phyloP scores from a whole-genome alignment of 2,329 filamentous ascomycete species.

The Fusarium miscanthi region DNA sequence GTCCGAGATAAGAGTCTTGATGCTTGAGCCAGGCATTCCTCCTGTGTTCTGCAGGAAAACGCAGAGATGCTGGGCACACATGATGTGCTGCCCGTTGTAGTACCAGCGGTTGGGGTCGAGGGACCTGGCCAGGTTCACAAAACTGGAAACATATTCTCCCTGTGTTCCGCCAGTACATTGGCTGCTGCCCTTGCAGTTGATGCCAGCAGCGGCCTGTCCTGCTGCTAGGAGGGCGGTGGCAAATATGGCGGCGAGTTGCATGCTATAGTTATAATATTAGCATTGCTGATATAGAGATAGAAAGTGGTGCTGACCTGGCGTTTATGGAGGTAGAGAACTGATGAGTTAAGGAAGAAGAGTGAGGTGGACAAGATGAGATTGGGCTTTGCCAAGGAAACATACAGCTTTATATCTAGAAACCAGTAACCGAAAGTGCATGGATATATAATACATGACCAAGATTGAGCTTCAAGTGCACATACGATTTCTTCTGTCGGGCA shows the following conservation, averaged over 20 bases:
- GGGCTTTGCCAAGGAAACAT: rapidly evolving
- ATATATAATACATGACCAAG: background rate
- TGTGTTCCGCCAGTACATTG: too few relatives aligned
- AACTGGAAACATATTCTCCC: too few relatives aligned
- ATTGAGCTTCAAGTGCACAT: background rate
- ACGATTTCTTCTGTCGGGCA: background rate
- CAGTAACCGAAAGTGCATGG: rapidly evolving
- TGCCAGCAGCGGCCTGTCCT: background rate
- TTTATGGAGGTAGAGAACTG: rapidly evolving
- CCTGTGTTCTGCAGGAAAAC: too few relatives aligned
- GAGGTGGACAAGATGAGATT: background rate
- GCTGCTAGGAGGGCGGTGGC: background rate
- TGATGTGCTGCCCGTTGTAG: too few relatives aligned
- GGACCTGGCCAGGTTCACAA: too few relatives aligned
- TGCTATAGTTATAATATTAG: background rate
- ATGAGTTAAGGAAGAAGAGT: rapidly evolving
- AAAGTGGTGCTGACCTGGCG: background rate
- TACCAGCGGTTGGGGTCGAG: too few relatives aligned
- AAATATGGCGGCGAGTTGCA: background rate
- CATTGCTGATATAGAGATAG: rapidly evolving
- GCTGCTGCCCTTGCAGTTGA: too few relatives aligned
- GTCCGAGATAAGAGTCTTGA: too few relatives aligned
- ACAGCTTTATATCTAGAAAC: background rate
- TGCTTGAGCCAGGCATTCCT: too few relatives aligned
- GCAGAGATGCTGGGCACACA: too few relatives aligned